Base-by-base conservation (phyloP, 2,329 filamentous ascomycete genomes). In the Cladosporium sp. region DNA sequence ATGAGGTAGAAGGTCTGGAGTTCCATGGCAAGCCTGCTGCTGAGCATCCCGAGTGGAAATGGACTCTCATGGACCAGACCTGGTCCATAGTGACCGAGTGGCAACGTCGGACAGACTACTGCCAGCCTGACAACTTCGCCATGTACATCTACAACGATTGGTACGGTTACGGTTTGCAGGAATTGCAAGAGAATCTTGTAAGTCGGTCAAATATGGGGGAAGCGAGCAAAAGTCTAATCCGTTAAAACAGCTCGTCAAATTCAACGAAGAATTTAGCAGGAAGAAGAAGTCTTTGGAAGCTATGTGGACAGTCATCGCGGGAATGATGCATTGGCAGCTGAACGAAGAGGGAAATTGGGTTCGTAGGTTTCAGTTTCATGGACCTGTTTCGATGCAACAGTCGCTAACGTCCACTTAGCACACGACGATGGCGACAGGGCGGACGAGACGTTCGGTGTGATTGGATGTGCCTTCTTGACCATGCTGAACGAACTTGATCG, bases 111-210 rank as follows among this genome's bases (percentile, higher is more conserved):
- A 45, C 59, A 1, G 42, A 54, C 17, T 60, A 60, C 9, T 51
- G 65, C 25, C 55, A 68, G 52, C 68, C 67, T 8, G 70, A 72
- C 34, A 58, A 60, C 9, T 70, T 71, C 49, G 64, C 61, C 45
- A 69, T 73, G 69, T 61, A 69, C 50, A 66, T 72, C 39, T 66
- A 64, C 60, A 70, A 68, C 30, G 66, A 70, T 59, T 72, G 67
- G 55, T 55, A 64, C n/a, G 67, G 66, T 5, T 67, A 69, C 39
- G 70, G 69, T 2, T 50, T 70, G 40, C 61, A 66, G 34, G 67
- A 72, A 55, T 49, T 70, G n/a, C 55, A 72, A 15, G 69, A 73
- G 59, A 70, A 70, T 30, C 59, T 64, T 43, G 66, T 69, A 6
- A 11, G 42, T 45, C 9, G 19, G 8, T 7, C 22, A 14, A 5